Conservation (phyloP, 495 filamentous ascomycete genomes). For the Aspergillus sclerotiicarbonarius region DNA sequence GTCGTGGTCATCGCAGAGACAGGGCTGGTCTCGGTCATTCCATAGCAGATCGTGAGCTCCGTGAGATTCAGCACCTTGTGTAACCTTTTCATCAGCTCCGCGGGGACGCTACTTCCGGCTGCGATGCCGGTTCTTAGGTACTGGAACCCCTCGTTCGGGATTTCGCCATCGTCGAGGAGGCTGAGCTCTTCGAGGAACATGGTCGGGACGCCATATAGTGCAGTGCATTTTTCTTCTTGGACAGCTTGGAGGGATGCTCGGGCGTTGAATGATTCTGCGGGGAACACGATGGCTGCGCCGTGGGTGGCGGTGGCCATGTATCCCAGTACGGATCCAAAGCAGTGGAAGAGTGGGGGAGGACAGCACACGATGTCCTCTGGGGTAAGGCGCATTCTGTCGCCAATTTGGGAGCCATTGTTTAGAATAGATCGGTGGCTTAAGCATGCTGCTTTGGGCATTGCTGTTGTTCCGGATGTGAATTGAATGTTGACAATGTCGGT, state of each 20-base stretch:
- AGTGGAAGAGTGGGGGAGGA: constrained; percentile 88
- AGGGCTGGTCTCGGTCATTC: constrained; percentile 97
- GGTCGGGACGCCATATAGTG: constrained; percentile 89
- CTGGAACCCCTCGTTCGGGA: constrained; percentile 59
- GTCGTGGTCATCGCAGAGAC: constrained; percentile 88
- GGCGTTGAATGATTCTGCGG: constrained; percentile 84
- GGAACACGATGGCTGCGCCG: constrained; percentile 80
- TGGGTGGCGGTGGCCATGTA: constrained; percentile 94
- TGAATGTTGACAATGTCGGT: constrained; percentile 90
- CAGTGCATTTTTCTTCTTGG: constrained; percentile 74
- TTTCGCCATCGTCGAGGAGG: constrained; percentile 56
- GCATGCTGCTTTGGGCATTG: constrained; percentile 86
- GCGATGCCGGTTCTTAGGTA: constrained; percentile 84
- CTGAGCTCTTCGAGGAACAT: constrained; percentile 93
- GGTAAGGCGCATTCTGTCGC: constrained; percentile 76
- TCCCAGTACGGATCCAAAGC: constrained; percentile 87
- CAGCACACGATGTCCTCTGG: constrained; percentile 73
- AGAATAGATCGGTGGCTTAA: constrained; percentile 80
- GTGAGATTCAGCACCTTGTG: constrained; percentile 74
- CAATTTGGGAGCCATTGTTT: constrained; percentile 85
- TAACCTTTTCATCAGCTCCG: constrained; percentile 78
- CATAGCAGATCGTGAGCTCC: constrained; percentile 93
- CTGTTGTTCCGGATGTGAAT: constrained; percentile 93
- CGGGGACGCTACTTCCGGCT: constrained; percentile 81
- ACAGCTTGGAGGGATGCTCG: constrained; percentile 66